Conservation (phyloP, 2,329 filamentous ascomycete genomes). For the Penicillium sp. region DNA sequence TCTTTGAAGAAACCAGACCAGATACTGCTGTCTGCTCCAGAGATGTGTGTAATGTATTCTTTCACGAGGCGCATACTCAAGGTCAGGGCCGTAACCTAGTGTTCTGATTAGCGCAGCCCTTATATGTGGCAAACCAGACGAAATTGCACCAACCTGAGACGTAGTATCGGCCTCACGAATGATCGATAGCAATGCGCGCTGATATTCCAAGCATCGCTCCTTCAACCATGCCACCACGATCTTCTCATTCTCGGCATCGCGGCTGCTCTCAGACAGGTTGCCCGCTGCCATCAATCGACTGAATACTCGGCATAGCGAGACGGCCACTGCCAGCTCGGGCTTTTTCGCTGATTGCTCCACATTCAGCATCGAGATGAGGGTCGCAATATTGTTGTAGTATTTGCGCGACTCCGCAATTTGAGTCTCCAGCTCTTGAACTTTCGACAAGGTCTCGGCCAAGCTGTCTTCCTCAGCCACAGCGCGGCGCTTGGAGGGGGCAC, state of each 20-base stretch:
- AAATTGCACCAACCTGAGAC: slow-evolving; percentile 51
- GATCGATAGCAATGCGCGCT: slow-evolving; percentile 65
- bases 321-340: slow-evolving; percentile 69
- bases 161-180: slow-evolving; percentile 66
- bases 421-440: slow-evolving; percentile 76
- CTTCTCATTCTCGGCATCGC: slow-evolving; percentile 72
- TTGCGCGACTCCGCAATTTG: slow-evolving; percentile 85
- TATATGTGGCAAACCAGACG: background rate
- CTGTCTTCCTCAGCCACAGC: slow-evolving; percentile 56
- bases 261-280: slow-evolving; percentile 68
- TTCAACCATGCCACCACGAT: slow-evolving; percentile 80
- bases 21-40: slow-evolving; percentile 66
- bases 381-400: slow-evolving; percentile 88
- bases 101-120: slow-evolving; percentile 19
- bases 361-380: slow-evolving; percentile 67
- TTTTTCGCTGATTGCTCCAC: slow-evolving; percentile 59
- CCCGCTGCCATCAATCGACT: slow-evolving; percentile 78
- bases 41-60: slow-evolving; percentile 71
- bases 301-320: slow-evolving; percentile 86
- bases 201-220: slow-evolving; percentile 74
- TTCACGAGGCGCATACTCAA: slow-evolving; percentile 85
- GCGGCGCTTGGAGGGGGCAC: slow-evolving; percentile 49
- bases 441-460: slow-evolving; percentile 62
- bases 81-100: slow-evolving; percentile 71
- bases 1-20: slow-evolving; percentile 74